Conservation (phyloP, 2,329 filamentous ascomycete genomes). For the Stachybotrys chartarum region DNA sequence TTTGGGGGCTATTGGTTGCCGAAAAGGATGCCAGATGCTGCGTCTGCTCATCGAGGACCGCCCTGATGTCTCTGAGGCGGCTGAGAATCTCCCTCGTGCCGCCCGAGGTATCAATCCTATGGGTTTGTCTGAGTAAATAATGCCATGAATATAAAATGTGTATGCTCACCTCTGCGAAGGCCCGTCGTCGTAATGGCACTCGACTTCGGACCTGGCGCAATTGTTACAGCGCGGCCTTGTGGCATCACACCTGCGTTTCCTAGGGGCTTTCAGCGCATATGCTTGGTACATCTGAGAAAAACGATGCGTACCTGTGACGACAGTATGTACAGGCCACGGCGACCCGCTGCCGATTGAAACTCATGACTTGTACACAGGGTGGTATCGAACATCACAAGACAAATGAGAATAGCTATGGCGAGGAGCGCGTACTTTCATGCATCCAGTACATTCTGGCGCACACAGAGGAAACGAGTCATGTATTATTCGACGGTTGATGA, state of each 20-base stretch:
- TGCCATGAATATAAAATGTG: not conserved
- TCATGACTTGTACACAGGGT: constrained; percentile 8
- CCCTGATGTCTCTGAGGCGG: constrained; percentile 17
- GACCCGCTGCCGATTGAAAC: constrained; percentile 17
- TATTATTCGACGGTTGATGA: too few relatives aligned
- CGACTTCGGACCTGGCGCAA: constrained; percentile 15
- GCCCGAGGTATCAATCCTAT: constrained; percentile 19
- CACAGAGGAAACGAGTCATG: too few relatives aligned
- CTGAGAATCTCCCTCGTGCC: constrained; percentile 18
- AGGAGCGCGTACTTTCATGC: too few relatives aligned
- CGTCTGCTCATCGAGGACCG: constrained; percentile 12
- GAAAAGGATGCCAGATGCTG: constrained; percentile 10
- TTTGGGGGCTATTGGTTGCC: not conserved
- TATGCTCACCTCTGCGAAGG: constrained; percentile 14
- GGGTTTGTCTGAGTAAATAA: not conserved
- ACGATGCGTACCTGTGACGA: constrained; percentile 13
- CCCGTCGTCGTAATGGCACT: constrained; percentile 19
- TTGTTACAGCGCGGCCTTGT: constrained; percentile 14
- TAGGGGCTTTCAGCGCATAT: constrained; percentile 1
- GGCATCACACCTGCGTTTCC: constrained; percentile 21
- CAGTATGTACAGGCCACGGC: constrained; percentile 21
- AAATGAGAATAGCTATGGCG: not conserved
- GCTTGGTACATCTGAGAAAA: not conserved
- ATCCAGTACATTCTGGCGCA: too few relatives aligned
- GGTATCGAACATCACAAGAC: not conserved